phyloP scores from a whole-genome alignment of 768 basidiomycete genomes.

The Lepiota subincarnata region DNA sequence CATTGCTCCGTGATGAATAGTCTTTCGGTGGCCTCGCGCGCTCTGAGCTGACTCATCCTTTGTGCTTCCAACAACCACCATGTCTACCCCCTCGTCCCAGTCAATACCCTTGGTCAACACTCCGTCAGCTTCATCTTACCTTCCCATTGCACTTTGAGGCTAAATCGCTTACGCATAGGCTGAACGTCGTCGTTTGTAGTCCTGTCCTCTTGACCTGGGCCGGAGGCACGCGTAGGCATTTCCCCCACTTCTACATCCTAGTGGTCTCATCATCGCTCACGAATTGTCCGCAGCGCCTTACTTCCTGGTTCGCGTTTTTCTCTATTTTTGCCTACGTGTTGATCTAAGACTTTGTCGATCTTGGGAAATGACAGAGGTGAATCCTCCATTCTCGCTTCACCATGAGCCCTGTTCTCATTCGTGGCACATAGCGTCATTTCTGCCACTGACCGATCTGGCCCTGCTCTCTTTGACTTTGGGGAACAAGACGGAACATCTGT shows the following conservation, averaged over 20 bases:
- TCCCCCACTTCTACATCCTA: not conserved
- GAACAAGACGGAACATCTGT: constrained; percentile 31
- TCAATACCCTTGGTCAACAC: constrained; percentile 54
- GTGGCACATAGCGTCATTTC: constrained; percentile 46
- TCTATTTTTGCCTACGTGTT: not conserved
- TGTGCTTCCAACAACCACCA: constrained; percentile 30
- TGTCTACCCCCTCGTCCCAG: constrained; percentile 45
- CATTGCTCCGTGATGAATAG: constrained; percentile 10
- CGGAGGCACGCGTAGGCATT: constrained; percentile 52
- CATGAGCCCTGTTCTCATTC: not conserved
- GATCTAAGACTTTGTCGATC: not conserved
- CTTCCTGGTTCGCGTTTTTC: constrained; percentile 49
- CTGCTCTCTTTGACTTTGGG: constrained; percentile 45
- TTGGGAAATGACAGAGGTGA: constrained; percentile 11
- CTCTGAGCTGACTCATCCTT: constrained; percentile 19
- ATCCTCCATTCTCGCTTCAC: not conserved
- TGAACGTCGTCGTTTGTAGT: constrained; percentile 50
- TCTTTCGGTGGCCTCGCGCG: constrained; percentile 23
- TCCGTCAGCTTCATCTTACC: constrained; percentile 48
- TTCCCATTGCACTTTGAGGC: not conserved
- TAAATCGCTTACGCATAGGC: constrained; percentile 26
- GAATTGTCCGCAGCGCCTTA: constrained; percentile 45
- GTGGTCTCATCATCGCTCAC: constrained; percentile 10
- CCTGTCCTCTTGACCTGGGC: constrained; percentile 51
- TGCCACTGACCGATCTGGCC: constrained; percentile 41